Conservation (phyloP, 345 rosid genomes). For the Turnera subulata region DNA sequence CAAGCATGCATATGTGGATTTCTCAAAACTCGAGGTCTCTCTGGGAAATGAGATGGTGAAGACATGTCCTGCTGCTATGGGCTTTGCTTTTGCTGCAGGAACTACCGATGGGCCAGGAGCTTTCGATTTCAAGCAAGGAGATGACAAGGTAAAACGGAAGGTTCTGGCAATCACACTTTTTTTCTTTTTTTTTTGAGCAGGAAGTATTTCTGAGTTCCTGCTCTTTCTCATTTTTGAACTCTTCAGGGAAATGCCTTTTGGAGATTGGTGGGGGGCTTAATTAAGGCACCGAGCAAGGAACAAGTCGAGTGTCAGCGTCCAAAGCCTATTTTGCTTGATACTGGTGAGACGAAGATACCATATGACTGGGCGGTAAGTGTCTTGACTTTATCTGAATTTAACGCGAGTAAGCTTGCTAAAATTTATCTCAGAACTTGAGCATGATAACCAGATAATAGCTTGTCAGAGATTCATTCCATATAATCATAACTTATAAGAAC, state of each 20-base stretch:
- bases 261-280: constrained; percentile 67
- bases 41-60: constrained; percentile 45
- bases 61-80: constrained; percentile 97
- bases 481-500: no score
- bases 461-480: no score
- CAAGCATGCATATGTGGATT: constrained; percentile 67
- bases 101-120: constrained; percentile 99
- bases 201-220: background rate
- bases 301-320: constrained; percentile 81
- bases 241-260: constrained; percentile 87
- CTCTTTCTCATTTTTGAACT: no score
- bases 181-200: background rate
- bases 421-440: no score
- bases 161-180: background rate
- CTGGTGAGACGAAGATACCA: constrained; percentile 87
- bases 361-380: constrained; percentile 90
- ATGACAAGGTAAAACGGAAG: constrained; percentile 50
- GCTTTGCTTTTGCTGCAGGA: constrained; percentile 94
- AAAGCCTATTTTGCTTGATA: constrained; percentile 90
- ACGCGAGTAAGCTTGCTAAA: no score
- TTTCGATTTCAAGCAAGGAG: constrained; percentile 95
- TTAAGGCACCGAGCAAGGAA: constrained; percentile 60
- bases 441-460: no score
- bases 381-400: background rate
- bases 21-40: constrained; percentile 76